Conservation (phyloP, 23 red algal genomes). For the Gracilariopsis chorda region DNA sequence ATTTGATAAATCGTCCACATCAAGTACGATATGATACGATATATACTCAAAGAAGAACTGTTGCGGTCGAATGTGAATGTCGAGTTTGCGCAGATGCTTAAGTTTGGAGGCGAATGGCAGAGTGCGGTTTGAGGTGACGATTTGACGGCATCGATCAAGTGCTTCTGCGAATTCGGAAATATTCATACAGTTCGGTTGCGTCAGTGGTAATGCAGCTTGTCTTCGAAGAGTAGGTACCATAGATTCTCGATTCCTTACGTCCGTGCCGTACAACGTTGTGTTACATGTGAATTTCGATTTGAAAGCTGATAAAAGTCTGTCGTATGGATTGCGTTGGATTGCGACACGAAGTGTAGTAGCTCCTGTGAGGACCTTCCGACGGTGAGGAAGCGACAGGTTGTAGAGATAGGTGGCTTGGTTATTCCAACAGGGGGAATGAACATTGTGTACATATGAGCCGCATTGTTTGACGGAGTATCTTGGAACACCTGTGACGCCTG, state of each 20-base stretch:
- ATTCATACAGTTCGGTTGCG: slow-evolving; percentile 24
- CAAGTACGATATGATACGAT: slow-evolving; percentile 31
- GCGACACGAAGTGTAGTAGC: slow-evolving; percentile 26
- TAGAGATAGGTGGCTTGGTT: not conserved
- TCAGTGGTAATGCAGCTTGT: not conserved
- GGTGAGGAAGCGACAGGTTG: not conserved
- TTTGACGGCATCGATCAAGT: not conserved
- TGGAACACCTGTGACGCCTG: not conserved
- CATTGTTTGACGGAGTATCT: not conserved
- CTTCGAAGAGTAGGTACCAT: slow-evolving; percentile 13
- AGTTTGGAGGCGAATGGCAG: not conserved
- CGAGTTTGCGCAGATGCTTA: not conserved
- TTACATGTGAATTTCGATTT: slow-evolving; percentile 39
- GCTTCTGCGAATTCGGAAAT: slow-evolving; percentile 39
- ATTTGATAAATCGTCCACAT: not conserved
- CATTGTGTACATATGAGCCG: not conserved
- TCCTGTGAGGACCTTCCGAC: not conserved
- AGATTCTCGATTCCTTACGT: not conserved
- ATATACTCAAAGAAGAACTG: slow-evolving; percentile 49
- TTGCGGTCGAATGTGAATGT: slow-evolving; percentile 45
- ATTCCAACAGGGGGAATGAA: not conserved
- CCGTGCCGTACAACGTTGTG: not conserved
- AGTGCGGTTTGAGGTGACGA: no score
- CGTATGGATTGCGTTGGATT: slow-evolving; percentile 35
- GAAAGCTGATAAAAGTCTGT: slow-evolving; percentile 24